These are phyloP conservation scores for Clausena lansium DNA, from an alignment of 345 rosid genomes.

Conservation along the genomic window DNA sequence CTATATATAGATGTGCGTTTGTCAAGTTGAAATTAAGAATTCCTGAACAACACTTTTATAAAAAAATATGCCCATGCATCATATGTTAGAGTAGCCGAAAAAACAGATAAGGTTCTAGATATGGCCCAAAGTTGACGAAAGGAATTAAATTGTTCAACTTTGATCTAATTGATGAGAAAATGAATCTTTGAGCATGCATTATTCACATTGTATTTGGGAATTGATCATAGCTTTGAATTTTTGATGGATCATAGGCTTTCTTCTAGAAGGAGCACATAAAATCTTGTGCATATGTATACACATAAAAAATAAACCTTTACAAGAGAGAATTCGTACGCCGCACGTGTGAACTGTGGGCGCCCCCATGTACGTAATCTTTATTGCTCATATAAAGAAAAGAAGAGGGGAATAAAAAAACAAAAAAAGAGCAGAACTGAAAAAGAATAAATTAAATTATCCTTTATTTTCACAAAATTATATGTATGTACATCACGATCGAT, in stretches of 20 bases:
- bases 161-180: not conserved
- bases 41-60: not conserved
- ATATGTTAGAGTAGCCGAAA: not conserved
- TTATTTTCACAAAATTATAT: not conserved
- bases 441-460: not conserved
- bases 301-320: not conserved
- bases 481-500: not conserved
- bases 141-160: not conserved
- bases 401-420: too few species aligned
- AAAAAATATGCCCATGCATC: not conserved
- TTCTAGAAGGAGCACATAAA: not conserved
- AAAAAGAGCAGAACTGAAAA: not conserved
- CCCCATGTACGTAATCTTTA: constrained; percentile 11
- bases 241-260: not conserved
- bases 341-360: constrained; percentile 16
- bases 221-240: not conserved
- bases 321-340: not conserved
- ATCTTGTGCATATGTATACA: not conserved
- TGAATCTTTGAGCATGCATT: not conserved
- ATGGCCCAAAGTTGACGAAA: not conserved
- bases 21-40: not conserved
- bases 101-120: not conserved
- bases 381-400: not conserved
- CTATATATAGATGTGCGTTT: too few species aligned
- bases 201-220: not conserved